Conservation (phyloP, 768 basidiomycete genomes). For the Leccinum boreale region DNA sequence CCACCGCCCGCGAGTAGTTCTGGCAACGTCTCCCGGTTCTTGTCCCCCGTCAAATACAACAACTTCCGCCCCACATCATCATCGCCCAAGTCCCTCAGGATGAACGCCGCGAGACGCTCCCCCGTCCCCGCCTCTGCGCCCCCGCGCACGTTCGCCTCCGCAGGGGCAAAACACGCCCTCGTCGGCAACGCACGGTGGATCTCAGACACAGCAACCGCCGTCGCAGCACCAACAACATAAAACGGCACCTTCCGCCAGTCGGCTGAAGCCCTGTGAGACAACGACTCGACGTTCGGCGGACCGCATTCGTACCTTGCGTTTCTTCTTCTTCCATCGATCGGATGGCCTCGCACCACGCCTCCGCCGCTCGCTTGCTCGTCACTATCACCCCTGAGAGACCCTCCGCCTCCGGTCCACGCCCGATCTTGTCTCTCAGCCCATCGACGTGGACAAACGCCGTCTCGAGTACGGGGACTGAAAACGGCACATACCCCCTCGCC, state of each 20-base stretch:
- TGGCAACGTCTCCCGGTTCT: conserved; percentile 70
- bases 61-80: conserved; percentile 28
- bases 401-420: conserved; percentile 32
- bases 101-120: conserved; percentile 64
- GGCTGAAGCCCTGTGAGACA: conserved; percentile 18
- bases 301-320: conserved; percentile 11
- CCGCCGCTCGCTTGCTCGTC: conserved; percentile 75
- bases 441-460: conserved; percentile 53
- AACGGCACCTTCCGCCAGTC: conserved; percentile 63
- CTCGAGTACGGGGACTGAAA: conserved; percentile 72
- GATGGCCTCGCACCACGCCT: conserved; percentile 58
- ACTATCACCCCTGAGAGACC: conserved; percentile 61
- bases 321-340: conserved; percentile 7
- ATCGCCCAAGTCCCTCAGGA: conserved; percentile 38
- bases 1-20: conserved; percentile 44
- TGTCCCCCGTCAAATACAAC: conserved; percentile 84
- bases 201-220: conserved; percentile 44
- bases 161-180: conserved; percentile 35
- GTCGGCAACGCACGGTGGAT: conserved; percentile 30
- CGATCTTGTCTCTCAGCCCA: conserved; percentile 42
- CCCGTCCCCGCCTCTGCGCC: conserved; percentile 57
- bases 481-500: conserved; percentile 44
- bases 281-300: neutral
- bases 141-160: conserved; percentile 37
- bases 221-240: conserved; percentile 74